Percentiles rank a stretch among this genome's conserved stretches.
phyloP scores from a whole-genome alignment of 1,284 basidiomycete genomes.

The Trichosporon ovoides region DNA sequence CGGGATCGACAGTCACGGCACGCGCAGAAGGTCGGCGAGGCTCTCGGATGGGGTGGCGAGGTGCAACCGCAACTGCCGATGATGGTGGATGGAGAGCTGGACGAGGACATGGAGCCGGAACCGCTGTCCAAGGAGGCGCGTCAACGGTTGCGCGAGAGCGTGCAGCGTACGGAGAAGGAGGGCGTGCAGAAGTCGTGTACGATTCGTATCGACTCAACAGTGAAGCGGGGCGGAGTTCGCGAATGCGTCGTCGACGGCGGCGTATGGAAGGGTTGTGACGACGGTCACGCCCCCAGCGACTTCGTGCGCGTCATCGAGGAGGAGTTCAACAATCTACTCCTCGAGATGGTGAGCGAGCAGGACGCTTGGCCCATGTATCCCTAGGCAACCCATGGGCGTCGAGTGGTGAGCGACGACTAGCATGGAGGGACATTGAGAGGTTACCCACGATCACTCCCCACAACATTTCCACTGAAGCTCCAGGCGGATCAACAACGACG shows the following conservation, averaged over 20 bases:
- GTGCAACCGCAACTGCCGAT: not conserved
- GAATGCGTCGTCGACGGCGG: conserved; percentile 69
- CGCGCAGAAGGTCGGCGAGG: conserved; percentile 1
- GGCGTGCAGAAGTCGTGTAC: conserved; percentile 79
- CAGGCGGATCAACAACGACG: no score
- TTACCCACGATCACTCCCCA: no score
- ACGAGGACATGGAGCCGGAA: conserved; percentile 53
- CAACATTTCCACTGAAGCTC: no score
- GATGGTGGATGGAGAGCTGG: conserved; percentile 11
- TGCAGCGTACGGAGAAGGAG: conserved; percentile 52
- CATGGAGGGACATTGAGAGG: no score
- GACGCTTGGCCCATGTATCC: not conserved
- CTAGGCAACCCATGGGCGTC: not conserved
- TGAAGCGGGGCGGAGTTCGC: conserved; percentile 48
- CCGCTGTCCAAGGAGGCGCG: conserved; percentile 30
- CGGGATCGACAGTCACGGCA: conserved; percentile 3
- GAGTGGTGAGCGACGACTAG: not conserved
- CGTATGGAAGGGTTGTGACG: conserved; percentile 74
- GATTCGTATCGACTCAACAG: conserved; percentile 59
- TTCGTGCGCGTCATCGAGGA: conserved; percentile 72
- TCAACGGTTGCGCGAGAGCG: conserved; percentile 59
- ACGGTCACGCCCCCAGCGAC: conserved; percentile 65
- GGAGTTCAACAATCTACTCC: conserved; percentile 53
- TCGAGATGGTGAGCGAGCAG: not conserved
- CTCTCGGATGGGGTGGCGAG: not conserved